Evolutionary conservation across 2,329 filamentous ascomycete genomes (phyloP), one percentile per base, ranked within the genome.

Genomic region (Hortaea sp.): DNA sequence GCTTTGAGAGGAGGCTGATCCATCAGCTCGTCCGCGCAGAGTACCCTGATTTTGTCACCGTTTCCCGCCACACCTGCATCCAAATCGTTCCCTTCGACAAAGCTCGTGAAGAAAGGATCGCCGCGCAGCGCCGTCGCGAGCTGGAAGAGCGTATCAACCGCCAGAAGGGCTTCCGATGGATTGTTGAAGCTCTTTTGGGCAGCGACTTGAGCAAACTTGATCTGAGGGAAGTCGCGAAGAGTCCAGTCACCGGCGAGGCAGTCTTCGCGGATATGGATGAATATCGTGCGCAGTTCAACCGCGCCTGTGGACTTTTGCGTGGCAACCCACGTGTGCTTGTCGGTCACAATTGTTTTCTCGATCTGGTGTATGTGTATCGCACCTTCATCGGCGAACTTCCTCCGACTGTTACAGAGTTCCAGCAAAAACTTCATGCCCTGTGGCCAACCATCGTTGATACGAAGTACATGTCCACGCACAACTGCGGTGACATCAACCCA

Each of bases 11-110:
- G 59, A 71, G 78, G 31, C 68, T 85, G 5, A 72, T 85, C 1
- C 77, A 85, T 57, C 80, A 84, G 54, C 67, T 84, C 9, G 71
- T 85, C n/a, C 71, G 78, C 9, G 73, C 72, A 10, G 80, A 84
- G 52, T 85, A 71, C 41, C 71, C 73, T 1, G 57, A 68, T 6
- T 59, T 72, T 7, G 61, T 69, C 7, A 66, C 67, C n/a, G 54
- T 73, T 13, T 62, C 63, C 35, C 66, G 65, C 43, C 61, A 61
- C 47, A 67, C 68, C 35, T 69, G 63, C 45, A 65, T 76, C 7
- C 64, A 68, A 28, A 64, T 74, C 41, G 55, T 68, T 13, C 51
- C 56, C 42, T 62, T 65, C 47, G 66, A 75, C 50, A 59, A 66
- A 28, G 64, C 65, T 3, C 62, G 70, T 44, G 71, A 75, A 55